Base-by-base conservation (phyloP, 257 asterid species). In the Vinca minor region DNA sequence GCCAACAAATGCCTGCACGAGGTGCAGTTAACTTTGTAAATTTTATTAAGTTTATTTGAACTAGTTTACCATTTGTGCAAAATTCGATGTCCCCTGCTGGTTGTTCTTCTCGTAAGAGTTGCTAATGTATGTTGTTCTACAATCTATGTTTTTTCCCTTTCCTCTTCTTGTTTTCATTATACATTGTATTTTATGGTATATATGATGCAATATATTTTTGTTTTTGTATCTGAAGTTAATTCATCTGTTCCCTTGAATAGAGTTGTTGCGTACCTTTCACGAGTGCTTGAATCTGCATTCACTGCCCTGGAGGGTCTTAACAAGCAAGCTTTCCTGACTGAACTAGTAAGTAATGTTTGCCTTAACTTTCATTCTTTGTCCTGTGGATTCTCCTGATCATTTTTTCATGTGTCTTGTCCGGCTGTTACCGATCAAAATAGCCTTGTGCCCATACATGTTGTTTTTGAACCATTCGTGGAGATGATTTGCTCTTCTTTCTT, bases 291-390 rank as follows among this genome's bases (percentile, higher is more conserved):
- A 79, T 81, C 94, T 74, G 95, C 98, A 72, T 93, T 93, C 84
- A 89, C 98, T 64, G 94, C 94, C 38, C 88, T 93, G 35, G 98
- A 93, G 71, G 97, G 98, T 85, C 97, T 84, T 62, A 89, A 89
- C 81, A 93, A 93, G 73, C 98, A 93, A 81, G 85, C 98, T 44
- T 93, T 93, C 82, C 81, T 93, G 64, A 80, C 90, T 56, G 96
- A 93, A 73, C 80, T 93, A 95, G 98, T 93, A 84, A 25, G 38
- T 1, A 18, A 25, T 46, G 11, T 66, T n/a, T n/a, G n/a, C n/a
- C n/a, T n/a, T n/a, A n/a, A n/a, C 13, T 25, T 29, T 59, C 14
- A 5, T 34, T 26, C n/a, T n/a, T n/a, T n/a, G n/a, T n/a, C n/a
- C n/a, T n/a, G n/a, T n/a, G n/a, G n/a, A n/a, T n/a, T n/a, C n/a